These are phyloP conservation scores for Eucalyptus polybractea DNA, from an alignment of 345 rosid genomes.

Conservation along the genomic window DNA sequence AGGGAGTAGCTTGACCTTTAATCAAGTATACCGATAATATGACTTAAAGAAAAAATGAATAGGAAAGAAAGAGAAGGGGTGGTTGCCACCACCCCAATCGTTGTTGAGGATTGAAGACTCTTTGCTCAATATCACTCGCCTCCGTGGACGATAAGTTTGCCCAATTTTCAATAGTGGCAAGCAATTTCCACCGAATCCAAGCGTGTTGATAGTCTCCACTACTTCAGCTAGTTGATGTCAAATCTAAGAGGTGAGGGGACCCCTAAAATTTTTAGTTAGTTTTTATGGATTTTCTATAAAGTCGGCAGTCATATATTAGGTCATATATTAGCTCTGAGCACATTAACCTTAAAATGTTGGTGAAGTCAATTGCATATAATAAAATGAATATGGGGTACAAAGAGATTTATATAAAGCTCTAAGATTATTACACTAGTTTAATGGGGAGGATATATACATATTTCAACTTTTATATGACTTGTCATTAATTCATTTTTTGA, in stretches of 20 bases:
- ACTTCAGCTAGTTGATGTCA: background rate
- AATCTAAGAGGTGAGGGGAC: background rate
- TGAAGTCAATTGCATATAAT: background rate
- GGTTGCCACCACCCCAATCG: background rate
- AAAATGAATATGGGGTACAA: background rate
- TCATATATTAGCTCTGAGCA: background rate
- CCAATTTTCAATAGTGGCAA: background rate
- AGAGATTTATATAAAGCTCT: background rate
- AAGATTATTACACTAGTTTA: background rate
- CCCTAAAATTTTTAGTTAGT: background rate
- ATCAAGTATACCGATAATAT: background rate
- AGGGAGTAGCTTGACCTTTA: background rate
- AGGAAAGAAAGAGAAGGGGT: background rate
- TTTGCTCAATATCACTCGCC: background rate
- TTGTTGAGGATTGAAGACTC: background rate
- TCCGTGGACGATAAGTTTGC: background rate
- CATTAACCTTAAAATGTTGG: background rate
- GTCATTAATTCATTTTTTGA: background rate
- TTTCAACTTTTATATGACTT: background rate
- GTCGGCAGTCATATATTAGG: fast-evolving
- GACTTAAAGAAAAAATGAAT: background rate
- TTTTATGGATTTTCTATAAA: background rate
- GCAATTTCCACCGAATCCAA: background rate
- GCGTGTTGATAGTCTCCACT: background rate
- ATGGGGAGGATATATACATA: background rate